A percentile compares a stretch with the other conserved stretches of the same genome.
These are phyloP conservation scores for Vanrija sp. DNA, from an alignment of 1,284 basidiomycete genomes.

Conservation along the genomic window DNA sequence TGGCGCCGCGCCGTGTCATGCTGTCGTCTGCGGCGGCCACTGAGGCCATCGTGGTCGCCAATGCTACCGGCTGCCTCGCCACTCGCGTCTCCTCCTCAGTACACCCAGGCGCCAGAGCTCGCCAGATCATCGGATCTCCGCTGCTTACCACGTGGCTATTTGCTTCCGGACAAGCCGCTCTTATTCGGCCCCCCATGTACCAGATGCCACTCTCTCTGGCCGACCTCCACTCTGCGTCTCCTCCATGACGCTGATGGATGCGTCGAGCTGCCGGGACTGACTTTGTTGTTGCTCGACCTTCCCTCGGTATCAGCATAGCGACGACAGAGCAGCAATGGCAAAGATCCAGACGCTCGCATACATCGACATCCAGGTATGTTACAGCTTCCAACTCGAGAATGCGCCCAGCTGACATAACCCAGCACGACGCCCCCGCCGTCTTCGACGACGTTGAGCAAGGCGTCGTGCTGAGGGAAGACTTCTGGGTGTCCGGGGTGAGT, in stretches of 20 bases:
- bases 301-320: neutral
- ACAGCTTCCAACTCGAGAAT: neutral
- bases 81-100: too few species aligned
- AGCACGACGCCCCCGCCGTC: conserved; percentile 47
- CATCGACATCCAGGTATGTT: conserved; percentile 46
- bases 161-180: too few species aligned
- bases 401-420: conserved; percentile 1
- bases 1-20: too few species aligned
- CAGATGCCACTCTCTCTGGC: neutral
- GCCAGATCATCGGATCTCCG: too few species aligned
- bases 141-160: too few species aligned
- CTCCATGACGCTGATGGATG: too few species aligned
- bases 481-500: conserved; percentile 48
- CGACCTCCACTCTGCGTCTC: neutral
- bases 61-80: too few species aligned
- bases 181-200: neutral
- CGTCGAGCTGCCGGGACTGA: too few species aligned
- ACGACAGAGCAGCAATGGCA: conserved; percentile 2
- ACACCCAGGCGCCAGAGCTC: too few species aligned
- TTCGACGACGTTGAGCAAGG: conserved; percentile 49
- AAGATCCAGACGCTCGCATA: conserved; percentile 29
- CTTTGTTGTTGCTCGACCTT: neutral
- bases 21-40: too few species aligned
- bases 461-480: conserved; percentile 36
- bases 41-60: too few species aligned